A percentile compares a stretch with the other conserved stretches of the same genome.
phyloP scores from a whole-genome alignment of 108 stramenopile genomes.

The Schizochytrium sp. region DNA sequence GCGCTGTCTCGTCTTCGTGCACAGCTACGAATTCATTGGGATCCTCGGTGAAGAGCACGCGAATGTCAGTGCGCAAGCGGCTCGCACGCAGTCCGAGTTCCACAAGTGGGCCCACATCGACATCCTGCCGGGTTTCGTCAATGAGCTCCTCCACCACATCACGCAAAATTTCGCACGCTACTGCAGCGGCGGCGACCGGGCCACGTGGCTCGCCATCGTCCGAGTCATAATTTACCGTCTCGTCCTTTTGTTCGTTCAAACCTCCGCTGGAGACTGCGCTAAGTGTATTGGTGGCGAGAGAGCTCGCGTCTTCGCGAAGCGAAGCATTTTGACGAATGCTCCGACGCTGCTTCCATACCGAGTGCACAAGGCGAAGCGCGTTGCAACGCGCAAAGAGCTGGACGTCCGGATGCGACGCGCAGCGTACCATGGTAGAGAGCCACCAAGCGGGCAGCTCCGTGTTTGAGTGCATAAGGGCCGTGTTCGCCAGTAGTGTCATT shows the following conservation, averaged over 20 bases:
- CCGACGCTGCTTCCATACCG: background rate
- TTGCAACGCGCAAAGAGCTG: background rate
- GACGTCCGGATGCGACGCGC: background rate
- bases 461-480: background rate
- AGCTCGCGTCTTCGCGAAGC: background rate
- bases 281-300: background rate
- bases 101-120: background rate
- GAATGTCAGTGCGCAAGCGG: background rate
- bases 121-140: background rate
- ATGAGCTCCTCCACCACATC: background rate
- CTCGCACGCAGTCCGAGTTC: background rate
- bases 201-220: background rate
- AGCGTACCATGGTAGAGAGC: background rate
- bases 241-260: background rate
- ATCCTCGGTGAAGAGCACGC: background rate
- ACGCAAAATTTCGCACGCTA: background rate
- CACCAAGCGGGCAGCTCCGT: background rate
- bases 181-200: background rate
- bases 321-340: background rate
- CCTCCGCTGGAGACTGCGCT: background rate
- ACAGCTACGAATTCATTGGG: slow-evolving; percentile 10
- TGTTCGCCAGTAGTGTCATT: background rate
- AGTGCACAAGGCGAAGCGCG: background rate
- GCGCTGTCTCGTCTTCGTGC: background rate
- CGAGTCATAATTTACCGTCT: background rate